These are phyloP conservation scores for Morella rubra DNA, from an alignment of 306 rosid species.

Conservation along the genomic window DNA sequence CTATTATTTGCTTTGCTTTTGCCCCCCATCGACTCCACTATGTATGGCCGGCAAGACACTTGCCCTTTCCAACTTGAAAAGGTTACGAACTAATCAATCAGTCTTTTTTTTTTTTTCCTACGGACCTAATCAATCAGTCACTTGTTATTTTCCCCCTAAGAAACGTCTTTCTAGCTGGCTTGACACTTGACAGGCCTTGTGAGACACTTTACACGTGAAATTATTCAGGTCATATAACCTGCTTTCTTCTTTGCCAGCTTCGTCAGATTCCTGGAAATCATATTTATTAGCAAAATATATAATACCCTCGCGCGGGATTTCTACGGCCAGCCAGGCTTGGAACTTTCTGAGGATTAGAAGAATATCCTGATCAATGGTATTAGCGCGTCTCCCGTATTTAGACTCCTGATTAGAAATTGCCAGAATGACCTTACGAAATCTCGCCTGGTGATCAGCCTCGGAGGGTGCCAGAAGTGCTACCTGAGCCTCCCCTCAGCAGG, in stretches of 20 bases:
- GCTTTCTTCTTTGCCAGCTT: neutral
- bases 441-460: no score
- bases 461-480: no score
- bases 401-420: no score
- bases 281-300: neutral
- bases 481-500: no score
- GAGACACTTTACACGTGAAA: neutral
- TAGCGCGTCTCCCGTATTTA: no score
- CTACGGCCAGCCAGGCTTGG: no score
- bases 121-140: neutral
- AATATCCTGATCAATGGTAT: no score
- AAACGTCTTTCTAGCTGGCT: slow-evolving; percentile 15
- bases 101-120: no score
- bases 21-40: neutral
- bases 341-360: no score
- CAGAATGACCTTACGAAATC: no score
- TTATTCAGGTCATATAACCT: neutral
- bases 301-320: no score
- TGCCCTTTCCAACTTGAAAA: slow-evolving; percentile 30
- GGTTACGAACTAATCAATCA: neutral
- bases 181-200: slow-evolving; percentile 7
- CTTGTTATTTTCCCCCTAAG: neutral
- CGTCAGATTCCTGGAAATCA: neutral
- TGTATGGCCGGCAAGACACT: neutral
- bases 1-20: neutral